These are phyloP conservation scores for Thelephora terrestris DNA, from an alignment of 1,284 basidiomycete genomes.

Conservation along the genomic window DNA sequence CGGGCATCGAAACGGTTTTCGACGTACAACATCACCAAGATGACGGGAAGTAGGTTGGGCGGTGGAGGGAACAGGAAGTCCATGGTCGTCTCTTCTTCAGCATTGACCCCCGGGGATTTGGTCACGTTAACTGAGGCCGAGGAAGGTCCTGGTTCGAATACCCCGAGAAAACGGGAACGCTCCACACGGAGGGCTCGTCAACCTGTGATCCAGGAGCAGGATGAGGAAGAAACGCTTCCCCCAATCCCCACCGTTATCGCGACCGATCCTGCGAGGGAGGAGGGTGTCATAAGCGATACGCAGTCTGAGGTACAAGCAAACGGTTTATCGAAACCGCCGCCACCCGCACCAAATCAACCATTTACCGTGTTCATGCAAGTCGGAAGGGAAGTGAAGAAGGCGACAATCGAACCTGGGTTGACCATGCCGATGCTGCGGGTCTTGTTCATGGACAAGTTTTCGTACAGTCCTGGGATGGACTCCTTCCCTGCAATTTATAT, in stretches of 20 bases:
- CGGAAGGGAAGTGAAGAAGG: constrained; percentile 89
- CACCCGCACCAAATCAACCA: constrained; percentile 22
- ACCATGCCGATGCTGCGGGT: constrained; percentile 70
- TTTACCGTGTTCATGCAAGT: constrained; percentile 82
- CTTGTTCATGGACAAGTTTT: constrained; percentile 92
- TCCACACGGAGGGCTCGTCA: constrained; percentile 18
- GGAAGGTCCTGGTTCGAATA: constrained; percentile 25
- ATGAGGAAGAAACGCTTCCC: constrained; percentile 29
- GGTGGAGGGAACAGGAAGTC: constrained; percentile 50
- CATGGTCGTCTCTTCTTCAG: constrained; percentile 43
- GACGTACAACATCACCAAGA: constrained; percentile 91
- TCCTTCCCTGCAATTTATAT: constrained; percentile 97
- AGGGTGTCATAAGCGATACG: background rate
- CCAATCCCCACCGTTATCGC: constrained; percentile 38
- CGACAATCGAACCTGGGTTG: constrained; percentile 57
- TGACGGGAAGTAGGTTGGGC: constrained; percentile 52
- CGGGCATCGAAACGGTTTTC: constrained; percentile 96
- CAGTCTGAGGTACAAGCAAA: constrained; percentile 1
- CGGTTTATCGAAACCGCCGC: constrained; percentile 19
- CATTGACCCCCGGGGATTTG: constrained; percentile 57
- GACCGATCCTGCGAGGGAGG: constrained; percentile 15
- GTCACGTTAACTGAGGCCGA: constrained; percentile 62
- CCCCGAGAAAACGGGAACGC: constrained; percentile 18
- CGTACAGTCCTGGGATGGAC: constrained; percentile 86
- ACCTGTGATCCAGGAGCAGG: constrained; percentile 26